These are phyloP conservation scores for Hygrophorus russula DNA, from an alignment of 768 basidiomycete genomes.

Conservation along the genomic window DNA sequence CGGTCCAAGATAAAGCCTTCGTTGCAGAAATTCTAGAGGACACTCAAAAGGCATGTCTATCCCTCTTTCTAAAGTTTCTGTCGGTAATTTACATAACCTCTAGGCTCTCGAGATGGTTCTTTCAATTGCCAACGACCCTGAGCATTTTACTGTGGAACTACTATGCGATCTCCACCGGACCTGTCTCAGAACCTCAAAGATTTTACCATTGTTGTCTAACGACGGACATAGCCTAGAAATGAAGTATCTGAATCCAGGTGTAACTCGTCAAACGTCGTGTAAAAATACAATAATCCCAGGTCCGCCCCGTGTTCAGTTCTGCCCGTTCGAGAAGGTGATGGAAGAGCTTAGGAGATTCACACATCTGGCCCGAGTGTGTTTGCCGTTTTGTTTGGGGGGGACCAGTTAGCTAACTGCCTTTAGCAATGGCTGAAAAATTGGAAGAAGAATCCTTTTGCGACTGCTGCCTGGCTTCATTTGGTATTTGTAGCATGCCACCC, in stretches of 20 bases:
- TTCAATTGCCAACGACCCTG: neutral
- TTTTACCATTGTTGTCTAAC: neutral
- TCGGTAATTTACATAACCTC: neutral
- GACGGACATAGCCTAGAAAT: neutral
- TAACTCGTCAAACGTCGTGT: neutral
- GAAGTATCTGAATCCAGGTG: neutral
- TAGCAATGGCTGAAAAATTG: constrained; percentile 3
- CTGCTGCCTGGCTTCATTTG: neutral
- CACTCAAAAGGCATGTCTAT: neutral
- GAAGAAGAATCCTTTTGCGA: constrained; percentile 2
- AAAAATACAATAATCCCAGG: neutral
- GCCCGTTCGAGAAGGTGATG: neutral
- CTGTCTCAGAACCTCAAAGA: neutral
- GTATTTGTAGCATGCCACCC: neutral
- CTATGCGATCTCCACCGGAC: neutral
- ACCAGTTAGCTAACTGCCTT: neutral
- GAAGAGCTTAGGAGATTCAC: neutral
- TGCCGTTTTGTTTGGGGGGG: neutral
- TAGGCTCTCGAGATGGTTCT: neutral
- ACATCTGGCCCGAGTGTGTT: constrained; percentile 1
- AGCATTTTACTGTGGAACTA: neutral
- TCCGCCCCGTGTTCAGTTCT: neutral
- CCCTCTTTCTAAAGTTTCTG: neutral
- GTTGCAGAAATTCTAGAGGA: neutral
- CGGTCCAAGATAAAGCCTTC: neutral